These are phyloP conservation scores for Pseudognaphalium luteoalbum DNA, from an alignment of 129 eudicot species.

Conservation along the genomic window DNA sequence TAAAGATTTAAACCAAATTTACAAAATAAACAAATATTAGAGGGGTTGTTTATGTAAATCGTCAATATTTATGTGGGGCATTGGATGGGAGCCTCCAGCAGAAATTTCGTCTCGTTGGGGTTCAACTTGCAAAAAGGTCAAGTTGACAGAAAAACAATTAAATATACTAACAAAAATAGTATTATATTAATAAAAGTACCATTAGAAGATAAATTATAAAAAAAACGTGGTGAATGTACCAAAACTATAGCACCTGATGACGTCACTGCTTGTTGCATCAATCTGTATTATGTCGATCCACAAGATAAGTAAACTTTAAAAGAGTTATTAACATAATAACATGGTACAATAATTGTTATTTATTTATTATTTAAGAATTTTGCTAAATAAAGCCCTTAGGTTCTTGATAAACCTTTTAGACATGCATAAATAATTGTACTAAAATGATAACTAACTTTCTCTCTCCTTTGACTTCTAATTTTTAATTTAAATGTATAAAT, in stretches of 20 bases:
- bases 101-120: slow-evolving; percentile 19
- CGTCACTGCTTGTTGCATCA: slow-evolving; percentile 18
- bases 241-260: slow-evolving; percentile 15
- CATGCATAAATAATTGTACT: no score
- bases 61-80: neutral
- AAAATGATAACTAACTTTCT: no score
- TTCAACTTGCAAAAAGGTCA: slow-evolving; percentile 17
- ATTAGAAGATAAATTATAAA: neutral
- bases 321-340: no score
- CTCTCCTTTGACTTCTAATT: no score
- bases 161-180: no score
- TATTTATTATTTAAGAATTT: no score
- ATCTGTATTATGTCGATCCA: neutral
- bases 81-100: neutral
- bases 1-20: neutral
- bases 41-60: slow-evolving; percentile 12
- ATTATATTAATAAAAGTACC: no score
- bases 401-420: no score
- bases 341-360: no score
- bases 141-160: neutral
- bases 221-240: slow-evolving; percentile 24
- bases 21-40: neutral
- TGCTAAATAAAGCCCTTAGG: no score
- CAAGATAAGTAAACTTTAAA: no score
- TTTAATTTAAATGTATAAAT: no score